phyloP scores from a whole-genome alignment of 805 yeast species.

The Candida ponderosae region DNA sequence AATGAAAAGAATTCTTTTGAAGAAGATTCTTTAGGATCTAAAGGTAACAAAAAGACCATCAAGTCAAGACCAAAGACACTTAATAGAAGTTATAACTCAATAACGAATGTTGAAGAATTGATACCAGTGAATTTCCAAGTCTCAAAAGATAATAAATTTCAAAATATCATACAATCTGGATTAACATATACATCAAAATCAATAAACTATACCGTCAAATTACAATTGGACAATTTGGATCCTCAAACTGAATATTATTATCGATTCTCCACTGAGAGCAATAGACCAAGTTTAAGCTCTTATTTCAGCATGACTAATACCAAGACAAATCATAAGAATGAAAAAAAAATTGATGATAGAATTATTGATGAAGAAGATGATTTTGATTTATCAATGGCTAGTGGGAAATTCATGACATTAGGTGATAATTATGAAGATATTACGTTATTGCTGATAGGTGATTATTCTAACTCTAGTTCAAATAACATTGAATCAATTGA shows the following conservation, averaged over 20 bases:
- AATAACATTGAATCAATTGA: neutral
- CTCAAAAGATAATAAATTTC: neutral
- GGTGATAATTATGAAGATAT: neutral
- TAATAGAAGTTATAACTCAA: too few species aligned
- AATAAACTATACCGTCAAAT: constrained; percentile 1
- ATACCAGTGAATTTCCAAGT: constrained; percentile 1
- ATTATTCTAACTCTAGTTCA: too few species aligned
- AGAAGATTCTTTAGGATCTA: too few species aligned
- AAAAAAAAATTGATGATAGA: too few species aligned
- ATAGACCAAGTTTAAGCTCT: too few species aligned
- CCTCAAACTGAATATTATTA: neutral
- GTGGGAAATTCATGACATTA: neutral
- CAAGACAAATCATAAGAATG: neutral
- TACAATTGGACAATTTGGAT: neutral
- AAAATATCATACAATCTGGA: neutral
- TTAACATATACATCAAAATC: neutral
- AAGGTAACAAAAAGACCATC: too few species aligned
- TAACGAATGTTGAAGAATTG: neutral
- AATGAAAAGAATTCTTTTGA: too few species aligned
- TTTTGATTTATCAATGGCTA: neutral
- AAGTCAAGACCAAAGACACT: neutral
- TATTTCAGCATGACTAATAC: too few species aligned
- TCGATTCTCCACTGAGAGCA: neutral
- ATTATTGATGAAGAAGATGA: neutral
- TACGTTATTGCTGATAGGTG: neutral